Evolutionary conservation across 1,284 basidiomycete species (phyloP), one percentile per base, ranked within the genome.

Genomic region (Tilletia walkeri): DNA sequence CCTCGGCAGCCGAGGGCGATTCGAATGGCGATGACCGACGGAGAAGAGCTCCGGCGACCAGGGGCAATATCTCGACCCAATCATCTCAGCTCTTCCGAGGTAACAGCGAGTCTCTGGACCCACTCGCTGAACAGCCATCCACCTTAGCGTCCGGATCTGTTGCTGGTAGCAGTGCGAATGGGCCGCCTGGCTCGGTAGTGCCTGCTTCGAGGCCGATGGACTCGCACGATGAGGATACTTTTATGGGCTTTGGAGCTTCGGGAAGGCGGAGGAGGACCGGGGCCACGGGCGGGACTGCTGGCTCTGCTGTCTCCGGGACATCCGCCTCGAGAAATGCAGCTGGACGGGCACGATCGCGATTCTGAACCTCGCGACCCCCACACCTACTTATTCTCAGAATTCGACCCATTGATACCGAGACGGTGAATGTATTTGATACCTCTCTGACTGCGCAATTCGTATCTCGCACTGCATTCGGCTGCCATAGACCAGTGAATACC

Each of bases 161-260:
- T 9, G 41, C 41, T 14, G 41, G 41, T 9, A 45, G 41, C 41
- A 45, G 41, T 14, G 41, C 14, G 41, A 45, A 45, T 45, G 41
- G 9, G 41, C 41, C 41, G 41, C 41, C 41, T 45, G 41, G 41
- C 41, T 45, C 41, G 41, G 59, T 63, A 10, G 59, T 63, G 6
- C 59, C 59, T 0, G 59, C 59, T 34, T 63, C 59, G 59, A 24
- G 59, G 34, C 34, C 59, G 59, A 63, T 63, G 59, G 59, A 63
- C 30, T 34, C 56, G 7, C 56, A 61, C 5, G 59, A 63, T 36
- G 59, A 63, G 20, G 59, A 63, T 18, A 63, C 59, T 12, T 63
- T 63, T 36, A 63, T 63, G 59, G 59, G 59, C 34, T 63, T 63
- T 39, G 59, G 59, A n/a, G 36, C 18, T 34, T 38, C 59, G 34